Conservation (phyloP, 208 protist species). For the Crithidia expoeki region DNA sequence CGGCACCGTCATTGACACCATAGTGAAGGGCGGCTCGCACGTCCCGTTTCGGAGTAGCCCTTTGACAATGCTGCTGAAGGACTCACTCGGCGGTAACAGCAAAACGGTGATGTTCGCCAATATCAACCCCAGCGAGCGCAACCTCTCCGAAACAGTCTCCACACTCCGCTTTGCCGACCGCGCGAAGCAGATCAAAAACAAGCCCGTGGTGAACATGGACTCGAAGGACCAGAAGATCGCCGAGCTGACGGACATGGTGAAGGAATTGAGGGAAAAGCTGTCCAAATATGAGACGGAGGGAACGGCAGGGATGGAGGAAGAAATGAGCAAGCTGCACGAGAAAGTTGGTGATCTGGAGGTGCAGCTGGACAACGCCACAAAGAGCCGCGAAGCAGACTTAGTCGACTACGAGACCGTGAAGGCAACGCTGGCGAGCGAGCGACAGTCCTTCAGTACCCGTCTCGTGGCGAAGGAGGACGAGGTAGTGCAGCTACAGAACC, state of each 20-base stretch:
- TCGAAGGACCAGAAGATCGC: conserved; percentile 90
- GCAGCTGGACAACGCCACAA: conserved; percentile 70
- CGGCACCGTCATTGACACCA: conserved; percentile 91
- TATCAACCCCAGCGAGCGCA: conserved; percentile 87
- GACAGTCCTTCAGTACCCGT: conserved; percentile 38
- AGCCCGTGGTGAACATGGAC: conserved; percentile 89
- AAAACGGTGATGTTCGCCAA: conserved; percentile 93
- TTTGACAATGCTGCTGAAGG: conserved; percentile 91
- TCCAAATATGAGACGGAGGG: conserved; percentile 81
- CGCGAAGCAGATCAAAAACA: conserved; percentile 94
- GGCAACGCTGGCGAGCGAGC: conserved; percentile 49
- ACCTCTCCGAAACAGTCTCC: conserved; percentile 89
- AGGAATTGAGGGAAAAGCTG: conserved; percentile 80
- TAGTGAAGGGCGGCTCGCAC: conserved; percentile 87
- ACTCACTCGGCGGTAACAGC: conserved; percentile 89
- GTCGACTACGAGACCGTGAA: conserved; percentile 71
- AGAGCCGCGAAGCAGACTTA: conserved; percentile 75
- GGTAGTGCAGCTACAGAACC: conserved; percentile 65
- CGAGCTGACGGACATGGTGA: conserved; percentile 72
- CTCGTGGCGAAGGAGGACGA: conserved; percentile 64
- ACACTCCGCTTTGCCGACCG: conserved; percentile 90
- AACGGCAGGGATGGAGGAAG: conserved; percentile 63
- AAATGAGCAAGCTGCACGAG: conserved; percentile 68
- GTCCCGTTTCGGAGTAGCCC: conserved; percentile 86
- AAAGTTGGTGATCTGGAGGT: conserved; percentile 74